Evolutionary conservation across 805 yeast species (phyloP).

Genomic region (Metschnikowia lachancei): DNA sequence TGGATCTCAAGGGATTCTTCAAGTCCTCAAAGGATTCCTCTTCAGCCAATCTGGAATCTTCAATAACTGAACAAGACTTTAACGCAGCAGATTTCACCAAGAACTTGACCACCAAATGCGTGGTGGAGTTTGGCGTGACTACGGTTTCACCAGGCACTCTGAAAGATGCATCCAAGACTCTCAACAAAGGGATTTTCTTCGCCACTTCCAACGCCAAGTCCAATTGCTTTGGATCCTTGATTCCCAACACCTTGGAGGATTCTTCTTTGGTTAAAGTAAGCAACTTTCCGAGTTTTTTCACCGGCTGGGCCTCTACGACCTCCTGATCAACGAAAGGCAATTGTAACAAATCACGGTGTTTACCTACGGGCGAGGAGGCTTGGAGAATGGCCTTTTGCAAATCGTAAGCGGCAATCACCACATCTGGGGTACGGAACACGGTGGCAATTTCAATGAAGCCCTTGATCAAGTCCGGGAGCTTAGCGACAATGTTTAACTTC

Average conservation of each 20-base stretch:
- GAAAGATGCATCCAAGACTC: conserved; percentile 67
- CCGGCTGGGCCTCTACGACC: conserved; percentile 41
- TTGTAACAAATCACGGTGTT: conserved; percentile 69
- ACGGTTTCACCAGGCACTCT: conserved; percentile 81
- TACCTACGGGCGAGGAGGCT: conserved; percentile 58
- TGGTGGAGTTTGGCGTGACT: conserved; percentile 62
- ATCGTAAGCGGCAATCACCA: conserved; percentile 58
- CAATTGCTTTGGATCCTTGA: conserved; percentile 45
- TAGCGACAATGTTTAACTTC: conserved; percentile 57
- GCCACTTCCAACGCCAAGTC: conserved; percentile 55
- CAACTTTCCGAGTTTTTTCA: conserved; percentile 67
- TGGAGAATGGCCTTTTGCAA: conserved; percentile 71
- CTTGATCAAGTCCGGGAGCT: conserved; percentile 60
- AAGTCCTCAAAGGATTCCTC: conserved; percentile 62
- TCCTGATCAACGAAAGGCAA: conserved; percentile 66
- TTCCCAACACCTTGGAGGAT: conserved; percentile 55
- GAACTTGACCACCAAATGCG: conserved; percentile 74
- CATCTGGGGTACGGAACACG: conserved; percentile 69
- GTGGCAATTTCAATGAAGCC: conserved; percentile 82
- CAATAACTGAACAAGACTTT: conserved; percentile 51
- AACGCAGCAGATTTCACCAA: conserved; percentile 71
- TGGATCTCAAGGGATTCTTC: conserved; percentile 67
- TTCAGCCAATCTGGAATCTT: conserved; percentile 46
- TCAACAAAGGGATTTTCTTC: conserved; percentile 61
- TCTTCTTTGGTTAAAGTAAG: conserved; percentile 57